Conservation (phyloP, 495 filamentous ascomycete genomes). For the Talaromyces borbonicus region DNA sequence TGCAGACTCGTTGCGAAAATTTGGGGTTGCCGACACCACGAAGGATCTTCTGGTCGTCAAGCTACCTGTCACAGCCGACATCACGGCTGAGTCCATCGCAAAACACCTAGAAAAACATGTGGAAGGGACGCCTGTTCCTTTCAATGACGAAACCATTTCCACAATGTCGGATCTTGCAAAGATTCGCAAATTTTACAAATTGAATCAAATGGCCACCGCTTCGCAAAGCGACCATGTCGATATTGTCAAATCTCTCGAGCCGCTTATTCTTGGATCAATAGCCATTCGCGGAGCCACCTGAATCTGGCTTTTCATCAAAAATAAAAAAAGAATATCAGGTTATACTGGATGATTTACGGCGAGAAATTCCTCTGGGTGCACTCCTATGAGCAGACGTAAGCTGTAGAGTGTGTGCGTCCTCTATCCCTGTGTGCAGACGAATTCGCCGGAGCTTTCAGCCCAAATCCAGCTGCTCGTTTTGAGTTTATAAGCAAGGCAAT, state of each 20-base stretch:
- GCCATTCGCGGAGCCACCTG: constrained; percentile 53
- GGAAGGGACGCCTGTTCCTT: constrained; percentile 48
- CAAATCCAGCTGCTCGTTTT: too few species aligned
- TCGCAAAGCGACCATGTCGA: constrained; percentile 9
- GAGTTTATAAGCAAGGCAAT: too few species aligned
- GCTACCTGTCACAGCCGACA: constrained; percentile 39
- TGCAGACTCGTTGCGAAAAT: constrained; percentile 77
- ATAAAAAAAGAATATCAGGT: background rate
- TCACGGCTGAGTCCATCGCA: constrained; percentile 45
- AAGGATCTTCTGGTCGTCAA: constrained; percentile 68
- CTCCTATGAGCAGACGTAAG: too few species aligned
- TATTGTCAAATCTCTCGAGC: constrained; percentile 46
- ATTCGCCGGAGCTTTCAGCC: too few species aligned
- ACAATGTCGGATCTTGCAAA: constrained; percentile 52
- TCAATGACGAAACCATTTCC: constrained; percentile 53
- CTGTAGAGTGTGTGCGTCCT: too few species aligned
- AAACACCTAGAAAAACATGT: constrained; percentile 53
- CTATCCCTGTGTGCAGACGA: too few species aligned
- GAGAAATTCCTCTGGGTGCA: background rate
- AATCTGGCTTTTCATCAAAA: background rate
- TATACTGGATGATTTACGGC: background rate
- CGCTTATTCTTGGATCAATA: constrained; percentile 57
- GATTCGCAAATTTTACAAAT: constrained; percentile 75
- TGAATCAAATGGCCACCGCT: constrained; percentile 36
- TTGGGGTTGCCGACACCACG: constrained; percentile 66